Percentiles rank a stretch among this genome's conserved stretches.
Evolutionary conservation across 352 stramenopile species (phyloP).

Genomic region (Plasmopara halstedii): DNA sequence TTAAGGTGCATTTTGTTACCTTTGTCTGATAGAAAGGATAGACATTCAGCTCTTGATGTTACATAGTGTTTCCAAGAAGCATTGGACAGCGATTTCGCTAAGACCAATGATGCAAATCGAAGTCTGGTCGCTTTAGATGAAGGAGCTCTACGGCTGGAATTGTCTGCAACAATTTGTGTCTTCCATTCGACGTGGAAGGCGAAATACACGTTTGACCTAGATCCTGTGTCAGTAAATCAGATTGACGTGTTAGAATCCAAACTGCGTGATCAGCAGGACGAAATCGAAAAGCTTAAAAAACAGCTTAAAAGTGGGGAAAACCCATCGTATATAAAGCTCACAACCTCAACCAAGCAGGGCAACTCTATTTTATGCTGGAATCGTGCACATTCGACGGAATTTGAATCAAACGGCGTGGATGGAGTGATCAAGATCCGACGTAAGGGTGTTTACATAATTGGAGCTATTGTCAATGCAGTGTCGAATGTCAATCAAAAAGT

Average conservation of each 20-base stretch:
- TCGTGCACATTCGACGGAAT: background rate
- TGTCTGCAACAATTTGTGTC: conserved; percentile 7
- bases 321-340: background rate
- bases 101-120: conserved; percentile 2
- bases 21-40: background rate
- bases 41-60: background rate
- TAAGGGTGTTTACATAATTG: background rate
- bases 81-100: background rate
- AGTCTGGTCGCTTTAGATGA: background rate
- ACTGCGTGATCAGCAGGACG: conserved; percentile 2
- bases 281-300: background rate
- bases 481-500: background rate
- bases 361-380: background rate
- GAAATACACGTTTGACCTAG: conserved; percentile 12
- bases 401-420: background rate
- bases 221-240: conserved; percentile 8
- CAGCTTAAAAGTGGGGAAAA: background rate
- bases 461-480: background rate
- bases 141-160: background rate
- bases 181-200: conserved; percentile 1
- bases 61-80: conserved; percentile 14
- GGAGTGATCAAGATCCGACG: background rate
- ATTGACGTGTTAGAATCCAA: conserved; percentile 15
- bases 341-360: background rate
- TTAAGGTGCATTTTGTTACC: background rate